phyloP scores from a whole-genome alignment of 2,329 filamentous ascomycete species.

The Microdochium paspali region DNA sequence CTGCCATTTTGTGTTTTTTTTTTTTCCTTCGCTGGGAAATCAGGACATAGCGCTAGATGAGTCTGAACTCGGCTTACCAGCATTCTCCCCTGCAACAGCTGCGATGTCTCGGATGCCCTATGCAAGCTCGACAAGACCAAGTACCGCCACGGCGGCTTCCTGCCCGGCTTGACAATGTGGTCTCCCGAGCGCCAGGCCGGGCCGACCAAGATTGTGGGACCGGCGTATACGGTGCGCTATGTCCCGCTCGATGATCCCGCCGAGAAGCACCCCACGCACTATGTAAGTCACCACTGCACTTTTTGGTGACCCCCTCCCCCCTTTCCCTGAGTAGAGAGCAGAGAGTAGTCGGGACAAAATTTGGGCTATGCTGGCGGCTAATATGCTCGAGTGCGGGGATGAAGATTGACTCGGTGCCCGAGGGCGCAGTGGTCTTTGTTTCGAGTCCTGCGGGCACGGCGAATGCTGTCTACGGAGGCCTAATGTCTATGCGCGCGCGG shows the following conservation, averaged over 20 bases:
- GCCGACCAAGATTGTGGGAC: conserved; percentile 41
- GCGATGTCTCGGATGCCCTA: conserved; percentile 42
- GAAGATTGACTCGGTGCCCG: conserved; percentile 41
- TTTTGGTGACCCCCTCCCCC: conserved; percentile 1
- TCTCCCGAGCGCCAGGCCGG: conserved; percentile 41
- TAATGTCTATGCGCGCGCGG: conserved; percentile 40
- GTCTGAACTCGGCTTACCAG: no score
- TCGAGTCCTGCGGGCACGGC: conserved; percentile 33
- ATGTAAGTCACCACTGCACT: conserved; percentile 22
- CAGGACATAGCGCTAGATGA: no score
- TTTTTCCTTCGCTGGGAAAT: no score
- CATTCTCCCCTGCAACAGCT: conserved; percentile 26
- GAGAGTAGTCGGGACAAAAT: no score
- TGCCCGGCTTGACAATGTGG: conserved; percentile 43
- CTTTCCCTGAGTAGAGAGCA: no score
- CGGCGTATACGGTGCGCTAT: conserved; percentile 45
- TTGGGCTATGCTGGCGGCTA: no score
- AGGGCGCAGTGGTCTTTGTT: conserved; percentile 38
- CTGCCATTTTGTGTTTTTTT: no score
- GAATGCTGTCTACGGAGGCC: conserved; percentile 43
- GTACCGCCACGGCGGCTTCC: conserved; percentile 39
- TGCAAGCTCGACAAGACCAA: conserved; percentile 29
- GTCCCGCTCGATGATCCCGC: conserved; percentile 33
- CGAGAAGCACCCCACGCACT: conserved; percentile 34
- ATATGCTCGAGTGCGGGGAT: no score